phyloP scores from a whole-genome alignment of 495 filamentous ascomycete genomes.

The Penicillium verhagenii region DNA sequence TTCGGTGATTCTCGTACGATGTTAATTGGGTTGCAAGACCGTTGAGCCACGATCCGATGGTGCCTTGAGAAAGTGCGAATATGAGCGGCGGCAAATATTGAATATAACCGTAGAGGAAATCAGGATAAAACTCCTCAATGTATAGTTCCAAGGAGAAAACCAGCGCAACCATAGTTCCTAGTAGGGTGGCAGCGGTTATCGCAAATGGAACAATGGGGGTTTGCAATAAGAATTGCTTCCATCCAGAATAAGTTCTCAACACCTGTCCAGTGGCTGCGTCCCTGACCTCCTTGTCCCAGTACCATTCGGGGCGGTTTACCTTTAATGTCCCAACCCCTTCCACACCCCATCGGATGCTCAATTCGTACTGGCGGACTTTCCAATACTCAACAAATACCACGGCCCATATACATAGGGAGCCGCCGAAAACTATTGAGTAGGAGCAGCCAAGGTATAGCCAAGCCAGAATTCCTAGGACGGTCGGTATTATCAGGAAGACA shows the following conservation, averaged over 20 bases:
- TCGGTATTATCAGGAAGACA: slow-evolving; percentile 76
- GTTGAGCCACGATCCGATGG: slow-evolving; percentile 71
- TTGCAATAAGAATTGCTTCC: slow-evolving; percentile 75
- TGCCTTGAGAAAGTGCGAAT: slow-evolving; percentile 72
- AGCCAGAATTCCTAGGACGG: slow-evolving; percentile 68
- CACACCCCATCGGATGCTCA: slow-evolving; percentile 90
- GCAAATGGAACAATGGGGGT: slow-evolving; percentile 86
- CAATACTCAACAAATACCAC: slow-evolving; percentile 93
- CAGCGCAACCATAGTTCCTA: slow-evolving; percentile 76
- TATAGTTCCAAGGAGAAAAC: slow-evolving; percentile 92
- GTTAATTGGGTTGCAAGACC: slow-evolving; percentile 73
- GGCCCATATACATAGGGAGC: slow-evolving; percentile 77
- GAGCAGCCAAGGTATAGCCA: slow-evolving; percentile 78
- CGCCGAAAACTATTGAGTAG: slow-evolving; percentile 78
- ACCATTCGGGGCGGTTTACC: slow-evolving; percentile 70
- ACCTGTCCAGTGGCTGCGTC: slow-evolving; percentile 84
- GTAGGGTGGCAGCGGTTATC: slow-evolving; percentile 60
- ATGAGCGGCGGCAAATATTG: slow-evolving; percentile 84
- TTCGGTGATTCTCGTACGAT: slow-evolving; percentile 89
- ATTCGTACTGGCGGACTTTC: slow-evolving; percentile 89
- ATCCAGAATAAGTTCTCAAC: slow-evolving; percentile 69
- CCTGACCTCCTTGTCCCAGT: slow-evolving; percentile 68
- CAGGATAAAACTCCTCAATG: slow-evolving; percentile 87
- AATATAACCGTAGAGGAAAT: slow-evolving; percentile 77
- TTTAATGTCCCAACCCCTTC: slow-evolving; percentile 80